These are phyloP conservation scores for Monosporascus ibericus DNA, from an alignment of 2,329 filamentous ascomycete species.

Conservation along the genomic window DNA sequence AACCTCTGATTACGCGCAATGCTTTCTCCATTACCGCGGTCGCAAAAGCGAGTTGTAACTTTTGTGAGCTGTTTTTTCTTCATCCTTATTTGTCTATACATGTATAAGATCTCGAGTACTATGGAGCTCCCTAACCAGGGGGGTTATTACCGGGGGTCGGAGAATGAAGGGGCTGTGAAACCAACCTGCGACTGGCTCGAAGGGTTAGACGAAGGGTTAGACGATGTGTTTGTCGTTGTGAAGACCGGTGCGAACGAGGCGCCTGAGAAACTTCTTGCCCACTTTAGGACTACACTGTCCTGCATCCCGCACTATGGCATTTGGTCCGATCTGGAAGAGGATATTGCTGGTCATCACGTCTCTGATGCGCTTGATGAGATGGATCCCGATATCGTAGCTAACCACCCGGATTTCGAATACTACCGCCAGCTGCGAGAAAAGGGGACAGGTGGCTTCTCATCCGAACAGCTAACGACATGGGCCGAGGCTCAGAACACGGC, in stretches of 20 bases:
- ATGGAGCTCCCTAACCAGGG: not conserved
- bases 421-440: constrained; percentile 40
- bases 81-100: not conserved
- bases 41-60: not conserved
- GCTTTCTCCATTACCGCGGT: not conserved
- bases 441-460: constrained; percentile 36
- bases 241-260: constrained; percentile 54
- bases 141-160: not conserved
- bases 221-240: constrained; percentile 51
- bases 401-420: constrained; percentile 42
- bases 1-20: not conserved
- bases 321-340: constrained; percentile 52
- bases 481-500: constrained; percentile 22
- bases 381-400: constrained; percentile 28
- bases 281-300: constrained; percentile 46
- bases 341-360: constrained; percentile 41
- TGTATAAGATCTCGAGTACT: not conserved
- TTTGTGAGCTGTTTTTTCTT: not conserved
- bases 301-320: constrained; percentile 51
- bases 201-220: constrained; percentile 37
- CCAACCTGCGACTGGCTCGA: constrained; percentile 14
- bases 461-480: constrained; percentile 22
- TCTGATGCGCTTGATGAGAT: constrained; percentile 45
- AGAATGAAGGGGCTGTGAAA: not conserved
- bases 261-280: constrained; percentile 45